Evolutionary conservation across 2,329 filamentous ascomycete genomes (phyloP).

Genomic region (Botryotinia globosa): DNA sequence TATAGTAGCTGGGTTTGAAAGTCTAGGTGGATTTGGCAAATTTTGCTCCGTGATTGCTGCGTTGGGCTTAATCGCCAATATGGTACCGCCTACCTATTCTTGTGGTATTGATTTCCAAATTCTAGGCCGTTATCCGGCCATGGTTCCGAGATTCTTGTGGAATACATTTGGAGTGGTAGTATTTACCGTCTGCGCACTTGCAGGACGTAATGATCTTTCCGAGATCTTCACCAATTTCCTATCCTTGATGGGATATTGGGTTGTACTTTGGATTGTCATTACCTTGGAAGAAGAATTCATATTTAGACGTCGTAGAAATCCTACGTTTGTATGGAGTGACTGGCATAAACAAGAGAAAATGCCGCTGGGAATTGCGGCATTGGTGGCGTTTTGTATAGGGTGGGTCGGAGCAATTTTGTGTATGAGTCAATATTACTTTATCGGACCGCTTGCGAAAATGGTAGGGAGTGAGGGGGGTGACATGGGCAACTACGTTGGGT

Average conservation of each 20-base stretch:
- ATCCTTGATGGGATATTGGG: constrained; percentile 69
- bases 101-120: constrained; percentile 67
- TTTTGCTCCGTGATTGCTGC: constrained; percentile 65
- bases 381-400: constrained; percentile 59
- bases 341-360: constrained; percentile 60
- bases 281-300: constrained; percentile 60
- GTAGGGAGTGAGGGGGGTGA: constrained; percentile 47
- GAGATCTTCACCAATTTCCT: constrained; percentile 68
- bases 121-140: constrained; percentile 55
- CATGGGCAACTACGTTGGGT: constrained; percentile 47
- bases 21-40: constrained; percentile 60
- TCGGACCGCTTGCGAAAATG: constrained; percentile 56
- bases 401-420: constrained; percentile 64
- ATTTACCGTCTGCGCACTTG: constrained; percentile 62
- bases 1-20: constrained; percentile 59
- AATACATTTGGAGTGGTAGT: constrained; percentile 60
- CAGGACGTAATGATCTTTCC: constrained; percentile 57
- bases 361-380: constrained; percentile 60
- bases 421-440: constrained; percentile 69
- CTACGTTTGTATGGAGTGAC: constrained; percentile 55
- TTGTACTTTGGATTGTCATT: constrained; percentile 63
- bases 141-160: constrained; percentile 62
- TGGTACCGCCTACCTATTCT: constrained; percentile 62
- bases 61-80: constrained; percentile 63
- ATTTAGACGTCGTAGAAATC: constrained; percentile 47